Conservation (phyloP, 495 filamentous ascomycete species). For the Penicillium mononematosum region DNA sequence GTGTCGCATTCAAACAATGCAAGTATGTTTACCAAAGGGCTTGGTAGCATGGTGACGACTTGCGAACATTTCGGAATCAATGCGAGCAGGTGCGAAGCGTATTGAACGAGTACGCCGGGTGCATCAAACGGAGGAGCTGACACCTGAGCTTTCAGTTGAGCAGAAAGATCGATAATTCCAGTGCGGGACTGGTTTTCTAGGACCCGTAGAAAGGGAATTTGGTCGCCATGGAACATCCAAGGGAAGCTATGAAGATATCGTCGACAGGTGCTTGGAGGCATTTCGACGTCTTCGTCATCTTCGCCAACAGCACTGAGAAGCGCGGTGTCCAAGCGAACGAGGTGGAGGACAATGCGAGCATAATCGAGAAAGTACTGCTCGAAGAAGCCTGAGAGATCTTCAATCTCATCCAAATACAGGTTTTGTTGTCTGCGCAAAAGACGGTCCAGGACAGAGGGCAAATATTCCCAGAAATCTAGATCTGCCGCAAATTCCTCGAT, state of each 20-base stretch:
- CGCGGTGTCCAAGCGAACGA: conserved; percentile 36
- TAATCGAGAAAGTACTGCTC: conserved; percentile 41
- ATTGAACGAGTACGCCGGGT: conserved; percentile 4
- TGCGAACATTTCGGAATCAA: background rate
- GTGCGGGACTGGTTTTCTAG: conserved; percentile 27
- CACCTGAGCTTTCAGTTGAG: conserved; percentile 32
- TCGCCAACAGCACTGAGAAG: conserved; percentile 21
- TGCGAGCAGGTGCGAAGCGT: background rate
- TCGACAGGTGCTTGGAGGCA: conserved; percentile 28
- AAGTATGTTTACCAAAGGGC: background rate
- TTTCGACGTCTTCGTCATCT: conserved; percentile 28
- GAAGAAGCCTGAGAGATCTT: conserved; percentile 26
- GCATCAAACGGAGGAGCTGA: conserved; percentile 27
- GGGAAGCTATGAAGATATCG: conserved; percentile 31
- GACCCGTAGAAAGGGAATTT: conserved; percentile 34
- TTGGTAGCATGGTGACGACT: background rate
- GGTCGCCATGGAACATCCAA: conserved; percentile 32
- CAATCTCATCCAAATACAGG: conserved; percentile 32
- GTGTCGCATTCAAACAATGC: background rate
- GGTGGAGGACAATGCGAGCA: conserved; percentile 35
- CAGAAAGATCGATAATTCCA: conserved; percentile 25
- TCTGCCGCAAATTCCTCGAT: conserved; percentile 36
- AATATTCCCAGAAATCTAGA: conserved; percentile 52
- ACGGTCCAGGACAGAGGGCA: conserved; percentile 45
- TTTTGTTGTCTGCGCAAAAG: conserved; percentile 42